Percentiles rank a stretch among this genome's conserved stretches.
Conservation (phyloP, 2,329 filamentous ascomycete genomes). For the Arthrobotrys megalospora region DNA sequence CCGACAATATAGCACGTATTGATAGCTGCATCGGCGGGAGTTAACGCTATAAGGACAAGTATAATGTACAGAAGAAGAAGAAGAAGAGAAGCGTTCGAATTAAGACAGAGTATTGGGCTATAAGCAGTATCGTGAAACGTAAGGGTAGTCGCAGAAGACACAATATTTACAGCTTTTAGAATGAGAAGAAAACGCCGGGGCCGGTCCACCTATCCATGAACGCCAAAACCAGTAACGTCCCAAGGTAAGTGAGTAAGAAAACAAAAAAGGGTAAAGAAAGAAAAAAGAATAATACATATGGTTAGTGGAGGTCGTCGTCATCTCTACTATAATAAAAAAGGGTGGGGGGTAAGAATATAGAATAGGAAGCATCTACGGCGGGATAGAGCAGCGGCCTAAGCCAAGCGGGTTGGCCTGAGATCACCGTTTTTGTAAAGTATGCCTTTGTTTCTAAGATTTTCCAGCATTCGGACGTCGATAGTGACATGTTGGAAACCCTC, state of each 20-base stretch:
- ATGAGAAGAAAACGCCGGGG: constrained; percentile 6
- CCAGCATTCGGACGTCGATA: constrained; percentile 6
- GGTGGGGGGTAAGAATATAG: not conserved
- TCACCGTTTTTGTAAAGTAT: constrained; percentile 30
- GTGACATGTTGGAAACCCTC: constrained; percentile 25
- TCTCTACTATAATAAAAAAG: not conserved
- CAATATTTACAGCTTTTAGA: not conserved
- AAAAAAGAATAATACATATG: not conserved
- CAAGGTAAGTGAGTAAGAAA: not conserved
- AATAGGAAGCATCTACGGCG: not conserved
- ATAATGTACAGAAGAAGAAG: constrained; percentile 40
- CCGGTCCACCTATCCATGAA: constrained; percentile 10
- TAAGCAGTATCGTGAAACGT: constrained; percentile 19
- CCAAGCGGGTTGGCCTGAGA: not conserved
- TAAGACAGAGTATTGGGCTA: not conserved
- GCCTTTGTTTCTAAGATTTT: not conserved
- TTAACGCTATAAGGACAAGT: constrained; percentile 1
- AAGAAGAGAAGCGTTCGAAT: constrained; percentile 36
- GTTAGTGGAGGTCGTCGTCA: not conserved
- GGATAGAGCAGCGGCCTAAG: not conserved
- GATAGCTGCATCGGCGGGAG: not conserved
- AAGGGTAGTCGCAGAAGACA: not conserved
- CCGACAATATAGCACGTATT: no score
- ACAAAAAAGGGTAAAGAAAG: not conserved
- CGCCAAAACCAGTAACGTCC: constrained; percentile 19